Base-by-base conservation (phyloP, 371 early-diverging fungal species). In the Zopfochytrium polystomum region DNA sequence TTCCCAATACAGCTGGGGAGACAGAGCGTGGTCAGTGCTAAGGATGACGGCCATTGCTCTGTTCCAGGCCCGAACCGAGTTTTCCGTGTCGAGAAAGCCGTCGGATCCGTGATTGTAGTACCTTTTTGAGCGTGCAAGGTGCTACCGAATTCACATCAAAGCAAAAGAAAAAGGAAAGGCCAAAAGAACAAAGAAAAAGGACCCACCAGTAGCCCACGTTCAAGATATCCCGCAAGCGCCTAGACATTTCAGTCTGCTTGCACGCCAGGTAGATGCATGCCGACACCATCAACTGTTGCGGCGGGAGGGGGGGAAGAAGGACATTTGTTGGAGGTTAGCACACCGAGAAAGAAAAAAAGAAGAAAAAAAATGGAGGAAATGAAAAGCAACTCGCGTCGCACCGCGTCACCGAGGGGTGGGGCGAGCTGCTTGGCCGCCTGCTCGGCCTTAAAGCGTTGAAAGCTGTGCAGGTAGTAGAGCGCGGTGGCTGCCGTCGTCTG, bases 211-310 rank as follows among this genome's bases (percentile, higher is more conserved):
- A 62, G 13, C 52, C 48, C 25, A 55, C 61, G 34, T 66, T 66
- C 11, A 66, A 22, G 6, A 62, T 38, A 50, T 66, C 62, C 18
- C 67, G 32, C 56, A 66, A 49, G 23, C 58, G 55, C 31, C 67
- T 7, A 15, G 61, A 46, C 4, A 38, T 33, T 43, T 66, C 67
- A 6, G 57, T 51, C 13, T 57, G 57, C 42, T 66, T 66, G 58
- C 67, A 66, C 23, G 67, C 67, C 1, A 66, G 46, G 49, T 58
- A 58, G 15, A 64, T 32, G 26, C 51, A 55, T 7, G 63, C 33
- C 11, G 34, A 38, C 3, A 38, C 47, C 9, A 57, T 11, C 26
- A 57, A 22, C 58, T 57, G 33, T 26, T 13, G 32, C 52, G n/a
- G 9, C n/a, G 9, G 9, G 11, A 38, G n/a, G 11, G 9, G 11